Evolutionary conservation across 2,329 filamentous ascomycete species (phyloP).

Genomic region (Aureobasidium sp.): DNA sequence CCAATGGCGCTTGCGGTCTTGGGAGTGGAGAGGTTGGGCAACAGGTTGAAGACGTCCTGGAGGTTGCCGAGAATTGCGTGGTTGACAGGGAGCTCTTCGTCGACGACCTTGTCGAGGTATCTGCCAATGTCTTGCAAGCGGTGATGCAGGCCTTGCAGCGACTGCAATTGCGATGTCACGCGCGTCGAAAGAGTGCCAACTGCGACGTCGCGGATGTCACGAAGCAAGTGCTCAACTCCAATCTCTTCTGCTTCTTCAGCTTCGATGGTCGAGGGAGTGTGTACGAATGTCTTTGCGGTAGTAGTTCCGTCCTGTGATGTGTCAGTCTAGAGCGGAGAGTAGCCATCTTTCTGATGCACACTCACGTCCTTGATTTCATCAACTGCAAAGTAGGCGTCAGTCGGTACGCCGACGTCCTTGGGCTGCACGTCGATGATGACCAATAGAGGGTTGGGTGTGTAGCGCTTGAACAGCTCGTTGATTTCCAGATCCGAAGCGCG

Average conservation of each 20-base stretch:
- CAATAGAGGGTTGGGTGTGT: conserved; percentile 90
- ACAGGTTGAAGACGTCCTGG: conserved; percentile 98
- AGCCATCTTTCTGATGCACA: conserved; percentile 8
- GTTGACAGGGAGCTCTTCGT: conserved; percentile 88
- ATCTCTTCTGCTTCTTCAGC: conserved; percentile 99
- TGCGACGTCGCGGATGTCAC: conserved; percentile 96
- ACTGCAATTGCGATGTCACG: conserved; percentile 96
- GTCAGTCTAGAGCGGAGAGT: not conserved
- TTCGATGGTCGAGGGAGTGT: conserved; percentile 97
- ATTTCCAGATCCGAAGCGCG: conserved; percentile 95
- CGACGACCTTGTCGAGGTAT: conserved; percentile 93
- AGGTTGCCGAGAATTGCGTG: conserved; percentile 95
- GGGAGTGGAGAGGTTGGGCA: conserved; percentile 89
- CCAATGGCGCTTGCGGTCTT: conserved; percentile 45
- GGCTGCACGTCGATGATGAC: conserved; percentile 99
- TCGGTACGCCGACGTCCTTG: conserved; percentile 94
- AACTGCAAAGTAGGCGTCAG: conserved; percentile 97
- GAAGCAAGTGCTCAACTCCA: conserved; percentile 92
- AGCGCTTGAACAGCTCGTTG: conserved; percentile 99
- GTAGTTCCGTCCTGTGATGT: conserved; percentile 82
- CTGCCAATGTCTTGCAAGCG: conserved; percentile 90
- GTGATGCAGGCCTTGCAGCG: conserved; percentile 89
- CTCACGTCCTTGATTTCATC: conserved; percentile 97
- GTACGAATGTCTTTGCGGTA: conserved; percentile 93
- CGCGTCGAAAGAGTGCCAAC: conserved; percentile 93